Evolutionary conservation across 306 rosid species (phyloP), one percentile per base, ranked within the genome.

Genomic region (Vigna mungo): DNA sequence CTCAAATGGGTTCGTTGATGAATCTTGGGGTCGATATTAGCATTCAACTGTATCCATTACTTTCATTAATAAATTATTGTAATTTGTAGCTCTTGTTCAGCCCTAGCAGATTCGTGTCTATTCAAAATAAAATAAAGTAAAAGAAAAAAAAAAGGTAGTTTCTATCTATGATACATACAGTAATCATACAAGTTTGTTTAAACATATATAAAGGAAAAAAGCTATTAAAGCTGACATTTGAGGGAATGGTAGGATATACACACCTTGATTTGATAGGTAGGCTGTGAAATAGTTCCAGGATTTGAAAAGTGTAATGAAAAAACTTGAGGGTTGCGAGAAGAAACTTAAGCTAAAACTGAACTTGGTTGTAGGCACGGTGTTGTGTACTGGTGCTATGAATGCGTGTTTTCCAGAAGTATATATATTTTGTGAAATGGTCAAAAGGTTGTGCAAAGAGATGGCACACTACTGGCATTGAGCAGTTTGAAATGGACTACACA

Each of bases 251-350:
- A 84, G 54, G 17, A 48, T 18, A n/a, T 58, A 65, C 77, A 55
- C 65, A 79, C 87, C 81, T 75, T 56, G 62, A 64, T 32, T 64
- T 76, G 21, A 20, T 47, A 70, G 54, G 18, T 47, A 70, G 47
- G 25, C 15, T 73, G 49, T 12, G 2, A 58, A 49, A 5, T 43
- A 17, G 44, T 16, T 59, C 11, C 48, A 55, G 58, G 21, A 20
- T 55, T 51, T 49, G 52, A 11, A 55, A 62, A 18, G 34, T 55
- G 25, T 15, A 34, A 23, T 10, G 68, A 55, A 80, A 17, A 17
- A 37, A 36, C 44, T 46, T 36, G 10, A 13, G n/a, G 44, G 25
- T 58, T 27, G 21, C 5, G n/a, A 61, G 16, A 70, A 53, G 51
- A 37, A 55, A 20, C 10, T 27, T 16, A 16, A 17, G 61, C 49